Conservation (phyloP, 2,329 filamentous ascomycete genomes). For the Penicillium oxalicum region DNA sequence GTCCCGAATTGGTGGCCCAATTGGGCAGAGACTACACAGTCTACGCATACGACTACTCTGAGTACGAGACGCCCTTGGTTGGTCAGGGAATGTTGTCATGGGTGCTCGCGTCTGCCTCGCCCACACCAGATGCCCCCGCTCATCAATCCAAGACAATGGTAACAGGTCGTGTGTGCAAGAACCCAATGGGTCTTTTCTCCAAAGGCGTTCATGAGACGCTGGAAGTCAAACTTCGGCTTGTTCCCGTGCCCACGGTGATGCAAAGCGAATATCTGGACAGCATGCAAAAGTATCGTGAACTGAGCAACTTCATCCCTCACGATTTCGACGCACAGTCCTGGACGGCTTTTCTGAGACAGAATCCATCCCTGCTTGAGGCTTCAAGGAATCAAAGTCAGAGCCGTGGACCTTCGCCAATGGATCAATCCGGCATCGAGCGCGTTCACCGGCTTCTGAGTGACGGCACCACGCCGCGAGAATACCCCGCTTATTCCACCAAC, state of each 20-base stretch:
- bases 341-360: constrained; percentile 69
- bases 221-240: constrained; percentile 85
- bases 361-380: constrained; percentile 45
- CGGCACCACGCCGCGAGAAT: constrained; percentile 39
- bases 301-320: constrained; percentile 53
- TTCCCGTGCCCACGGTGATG: constrained; percentile 62
- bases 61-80: constrained; percentile 85
- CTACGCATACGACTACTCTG: constrained; percentile 94
- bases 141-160: constrained; percentile 62
- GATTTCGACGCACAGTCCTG: constrained; percentile 69
- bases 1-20: constrained; percentile 76
- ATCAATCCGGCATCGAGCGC: constrained; percentile 40
- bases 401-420: constrained; percentile 29
- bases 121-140: constrained; percentile 49
- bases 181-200: constrained; percentile 74
- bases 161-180: constrained; percentile 84
- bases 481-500: constrained; percentile 25
- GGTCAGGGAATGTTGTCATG: constrained; percentile 93
- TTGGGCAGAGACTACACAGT: constrained; percentile 82
- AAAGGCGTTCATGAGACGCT: constrained; percentile 77
- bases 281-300: constrained; percentile 55
- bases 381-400: constrained; percentile 23
- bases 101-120: constrained; percentile 60
- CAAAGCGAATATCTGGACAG: constrained; percentile 57
- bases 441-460: constrained; percentile 43